Percentiles rank a stretch among this genome's conserved stretches.
These are phyloP conservation scores for Ochetophila trinervis DNA, from an alignment of 306 rosid genomes.

Conservation along the genomic window DNA sequence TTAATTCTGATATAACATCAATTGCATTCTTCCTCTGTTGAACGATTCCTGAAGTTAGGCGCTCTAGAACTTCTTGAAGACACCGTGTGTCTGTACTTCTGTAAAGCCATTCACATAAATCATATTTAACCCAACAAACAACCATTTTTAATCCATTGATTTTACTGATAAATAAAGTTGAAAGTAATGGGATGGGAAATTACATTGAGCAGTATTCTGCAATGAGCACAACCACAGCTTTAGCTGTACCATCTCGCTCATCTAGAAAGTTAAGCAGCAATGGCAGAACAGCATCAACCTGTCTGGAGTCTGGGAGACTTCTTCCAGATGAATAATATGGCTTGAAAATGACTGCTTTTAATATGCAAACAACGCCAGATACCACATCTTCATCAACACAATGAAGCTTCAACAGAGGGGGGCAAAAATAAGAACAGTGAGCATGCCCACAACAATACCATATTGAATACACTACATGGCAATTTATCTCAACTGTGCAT, in stretches of 20 bases:
- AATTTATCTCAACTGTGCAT: background rate
- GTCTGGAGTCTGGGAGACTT: slow-evolving; percentile 35
- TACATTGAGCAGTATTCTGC: slow-evolving; percentile 86
- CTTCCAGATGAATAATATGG: slow-evolving; percentile 50
- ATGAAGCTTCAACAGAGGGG: slow-evolving; percentile 53
- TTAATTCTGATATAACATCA: slow-evolving; percentile 70
- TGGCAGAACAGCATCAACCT: slow-evolving; percentile 54
- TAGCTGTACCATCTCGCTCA: slow-evolving; percentile 74
- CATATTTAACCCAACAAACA: slow-evolving; percentile 21
- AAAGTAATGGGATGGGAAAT: slow-evolving; percentile 3
- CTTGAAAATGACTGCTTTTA: slow-evolving; percentile 66
- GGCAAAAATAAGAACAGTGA: slow-evolving; percentile 12
- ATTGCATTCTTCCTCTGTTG: slow-evolving; percentile 78
- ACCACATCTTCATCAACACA: slow-evolving; percentile 66
- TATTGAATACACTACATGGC: background rate
- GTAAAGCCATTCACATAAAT: slow-evolving; percentile 33
- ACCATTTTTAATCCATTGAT: slow-evolving; percentile 6
- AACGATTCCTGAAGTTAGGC: slow-evolving; percentile 54
- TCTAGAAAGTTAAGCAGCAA: slow-evolving; percentile 70
- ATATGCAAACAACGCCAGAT: slow-evolving; percentile 60
- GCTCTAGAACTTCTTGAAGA: slow-evolving; percentile 66
- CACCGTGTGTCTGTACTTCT: slow-evolving; percentile 64
- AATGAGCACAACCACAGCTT: slow-evolving; percentile 78
- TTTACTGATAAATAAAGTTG: slow-evolving; percentile 12
- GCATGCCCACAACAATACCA: background rate